A percentile compares a stretch with the other conserved stretches of the same genome.
Evolutionary conservation across 768 basidiomycete species (phyloP).

Genomic region (Glaciozyma martinii): DNA sequence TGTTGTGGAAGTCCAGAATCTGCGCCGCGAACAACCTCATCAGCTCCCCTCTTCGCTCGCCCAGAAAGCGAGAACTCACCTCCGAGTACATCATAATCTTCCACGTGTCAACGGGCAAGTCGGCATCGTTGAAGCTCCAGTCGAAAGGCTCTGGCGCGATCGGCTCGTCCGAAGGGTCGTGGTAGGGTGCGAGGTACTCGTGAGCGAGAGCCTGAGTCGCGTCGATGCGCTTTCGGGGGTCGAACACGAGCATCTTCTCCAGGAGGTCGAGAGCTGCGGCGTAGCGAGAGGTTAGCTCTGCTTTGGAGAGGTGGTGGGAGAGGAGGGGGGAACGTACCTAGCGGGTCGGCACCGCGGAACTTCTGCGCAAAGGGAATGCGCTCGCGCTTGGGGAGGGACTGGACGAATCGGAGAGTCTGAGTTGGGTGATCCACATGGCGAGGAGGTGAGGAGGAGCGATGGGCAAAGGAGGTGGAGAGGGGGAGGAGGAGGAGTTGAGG

Average conservation of each 20-base stretch:
- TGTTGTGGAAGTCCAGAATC: slow-evolving; percentile 42
- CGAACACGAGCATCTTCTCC: slow-evolving; percentile 98
- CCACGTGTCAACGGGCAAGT: slow-evolving; percentile 97
- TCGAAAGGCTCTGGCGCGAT: slow-evolving; percentile 89
- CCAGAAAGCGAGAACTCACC: slow-evolving; percentile 38
- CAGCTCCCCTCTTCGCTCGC: slow-evolving; percentile 43
- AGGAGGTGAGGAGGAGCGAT: too few species aligned
- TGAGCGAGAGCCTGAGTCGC: slow-evolving; percentile 82
- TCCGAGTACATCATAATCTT: slow-evolving; percentile 99
- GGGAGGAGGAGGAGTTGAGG: too few species aligned
- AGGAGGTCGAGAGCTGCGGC: slow-evolving; percentile 79
- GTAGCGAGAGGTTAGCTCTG: neutral
- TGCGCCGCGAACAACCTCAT: slow-evolving; percentile 99
- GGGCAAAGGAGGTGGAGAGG: too few species aligned
- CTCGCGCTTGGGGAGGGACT: slow-evolving; percentile 90
- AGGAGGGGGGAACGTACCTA: slow-evolving; percentile 50
- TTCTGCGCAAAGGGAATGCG: slow-evolving; percentile 93
- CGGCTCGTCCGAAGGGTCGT: slow-evolving; percentile 96
- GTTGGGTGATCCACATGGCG: too few species aligned
- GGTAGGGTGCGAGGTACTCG: slow-evolving; percentile 92
- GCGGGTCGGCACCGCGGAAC: slow-evolving; percentile 73
- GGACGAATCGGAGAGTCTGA: slow-evolving; percentile 96
- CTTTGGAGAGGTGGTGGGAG: too few species aligned
- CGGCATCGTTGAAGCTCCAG: slow-evolving; percentile 99
- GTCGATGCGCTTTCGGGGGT: slow-evolving; percentile 92